Percentiles rank a stretch among this genome's conserved stretches.
Evolutionary conservation across 2,329 filamentous ascomycete genomes (phyloP).

Genomic region (Aspergillus cejpii): DNA sequence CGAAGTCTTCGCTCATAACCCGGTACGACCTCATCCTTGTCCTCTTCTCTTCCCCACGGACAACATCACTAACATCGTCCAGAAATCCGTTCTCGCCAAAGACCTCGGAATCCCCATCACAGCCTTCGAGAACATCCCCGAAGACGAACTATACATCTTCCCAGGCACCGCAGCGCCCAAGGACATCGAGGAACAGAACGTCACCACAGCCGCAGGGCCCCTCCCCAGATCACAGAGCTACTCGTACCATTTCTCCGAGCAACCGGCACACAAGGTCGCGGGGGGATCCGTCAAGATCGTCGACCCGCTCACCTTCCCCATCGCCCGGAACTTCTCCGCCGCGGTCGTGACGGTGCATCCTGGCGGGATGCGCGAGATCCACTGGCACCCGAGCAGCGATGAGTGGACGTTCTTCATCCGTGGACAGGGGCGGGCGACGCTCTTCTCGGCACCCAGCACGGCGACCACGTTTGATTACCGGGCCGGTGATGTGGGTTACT

Average conservation of each 20-base stretch:
- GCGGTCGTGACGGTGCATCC: conserved; percentile 66
- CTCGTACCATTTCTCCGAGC: conserved; percentile 64
- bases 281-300: conserved; percentile 68
- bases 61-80: not conserved
- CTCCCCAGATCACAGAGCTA: conserved; percentile 60
- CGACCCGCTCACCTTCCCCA: conserved; percentile 68
- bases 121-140: conserved; percentile 57
- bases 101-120: conserved; percentile 46
- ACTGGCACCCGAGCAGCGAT: conserved; percentile 74
- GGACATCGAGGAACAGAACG: conserved; percentile 59
- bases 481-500: conserved; percentile 69
- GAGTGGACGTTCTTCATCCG: conserved; percentile 75
- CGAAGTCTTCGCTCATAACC: conserved; percentile 50
- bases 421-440: conserved; percentile 64
- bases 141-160: conserved; percentile 69
- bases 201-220: conserved; percentile 54
- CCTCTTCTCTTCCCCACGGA: not conserved
- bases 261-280: conserved; percentile 58
- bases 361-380: conserved; percentile 68
- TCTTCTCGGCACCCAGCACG: conserved; percentile 63
- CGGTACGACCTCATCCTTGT: conserved; percentile 17
- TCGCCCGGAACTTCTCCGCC: conserved; percentile 66
- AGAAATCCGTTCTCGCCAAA: conserved; percentile 50
- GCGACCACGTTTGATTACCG: conserved; percentile 71
- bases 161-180: conserved; percentile 58